phyloP scores from a whole-genome alignment of 2,329 filamentous ascomycete species.

The Penicillium frequentans region DNA sequence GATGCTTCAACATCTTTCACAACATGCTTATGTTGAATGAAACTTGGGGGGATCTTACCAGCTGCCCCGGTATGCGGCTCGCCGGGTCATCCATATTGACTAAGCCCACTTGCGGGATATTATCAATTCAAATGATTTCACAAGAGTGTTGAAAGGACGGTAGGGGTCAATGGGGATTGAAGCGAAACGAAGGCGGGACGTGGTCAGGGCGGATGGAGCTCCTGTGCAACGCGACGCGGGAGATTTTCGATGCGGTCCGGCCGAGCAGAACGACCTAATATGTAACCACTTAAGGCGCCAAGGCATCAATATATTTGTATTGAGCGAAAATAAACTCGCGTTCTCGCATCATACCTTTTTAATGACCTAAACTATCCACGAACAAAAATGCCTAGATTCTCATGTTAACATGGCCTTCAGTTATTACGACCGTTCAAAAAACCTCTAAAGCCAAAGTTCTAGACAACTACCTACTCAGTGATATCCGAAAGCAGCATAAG shows the following conservation, averaged over 20 bases:
- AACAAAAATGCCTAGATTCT: too few species aligned
- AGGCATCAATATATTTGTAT: neutral
- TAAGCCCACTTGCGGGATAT: constrained; percentile 14
- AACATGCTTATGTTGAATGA: neutral
- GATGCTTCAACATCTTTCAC: neutral
- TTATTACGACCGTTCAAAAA: too few species aligned
- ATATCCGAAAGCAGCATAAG: too few species aligned
- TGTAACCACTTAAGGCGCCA: constrained; percentile 3
- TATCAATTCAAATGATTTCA: constrained; percentile 6
- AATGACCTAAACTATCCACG: too few species aligned
- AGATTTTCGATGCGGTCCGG: constrained; percentile 34
- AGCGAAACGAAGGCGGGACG: constrained; percentile 12
- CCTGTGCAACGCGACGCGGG: constrained; percentile 38
- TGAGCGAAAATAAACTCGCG: too few species aligned
- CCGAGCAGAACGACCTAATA: constrained; percentile 1
- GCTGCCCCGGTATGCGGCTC: constrained; percentile 44
- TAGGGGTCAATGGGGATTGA: constrained; percentile 7
- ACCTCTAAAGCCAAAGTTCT: neutral
- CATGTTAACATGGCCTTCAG: too few species aligned
- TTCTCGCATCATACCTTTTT: too few species aligned
- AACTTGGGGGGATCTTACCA: constrained; percentile 37
- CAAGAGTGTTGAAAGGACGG: constrained; percentile 6
- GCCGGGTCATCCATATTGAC: constrained; percentile 48
- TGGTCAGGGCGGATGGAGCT: constrained; percentile 19
- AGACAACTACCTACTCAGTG: neutral